phyloP scores from a whole-genome alignment of 805 yeast species.

The Torulaspora indica region DNA sequence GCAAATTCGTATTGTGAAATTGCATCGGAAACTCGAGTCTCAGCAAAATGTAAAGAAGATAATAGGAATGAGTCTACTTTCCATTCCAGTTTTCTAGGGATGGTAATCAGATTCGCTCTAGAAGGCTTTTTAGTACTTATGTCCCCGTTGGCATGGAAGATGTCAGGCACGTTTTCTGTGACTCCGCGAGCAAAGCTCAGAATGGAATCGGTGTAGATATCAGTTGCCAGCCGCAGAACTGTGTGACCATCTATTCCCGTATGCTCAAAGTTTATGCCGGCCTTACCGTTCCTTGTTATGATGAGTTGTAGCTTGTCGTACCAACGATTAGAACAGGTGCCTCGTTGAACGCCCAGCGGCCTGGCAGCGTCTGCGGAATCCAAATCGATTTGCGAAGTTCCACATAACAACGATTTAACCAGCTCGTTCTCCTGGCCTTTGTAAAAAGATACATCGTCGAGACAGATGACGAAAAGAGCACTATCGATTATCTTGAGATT shows the following conservation, averaged over 20 bases:
- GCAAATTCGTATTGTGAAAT: conserved; percentile 87
- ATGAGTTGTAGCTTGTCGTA: conserved; percentile 87
- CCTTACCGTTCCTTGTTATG: conserved; percentile 82
- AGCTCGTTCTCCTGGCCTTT: conserved; percentile 53
- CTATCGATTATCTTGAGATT: conserved; percentile 72
- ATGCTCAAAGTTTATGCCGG: conserved; percentile 90
- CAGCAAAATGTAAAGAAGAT: conserved; percentile 81
- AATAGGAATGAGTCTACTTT: conserved; percentile 71
- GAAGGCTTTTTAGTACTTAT: neutral
- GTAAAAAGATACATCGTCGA: conserved; percentile 61
- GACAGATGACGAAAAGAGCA: conserved; percentile 75
- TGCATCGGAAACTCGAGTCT: conserved; percentile 79
- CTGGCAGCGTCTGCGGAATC: conserved; percentile 16
- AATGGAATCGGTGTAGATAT: conserved; percentile 87
- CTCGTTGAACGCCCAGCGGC: conserved; percentile 71
- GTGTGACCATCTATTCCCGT: conserved; percentile 97
- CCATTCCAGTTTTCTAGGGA: conserved; percentile 89
- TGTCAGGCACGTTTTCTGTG: conserved; percentile 49
- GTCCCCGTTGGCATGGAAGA: conserved; percentile 21
- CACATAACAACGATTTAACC: conserved; percentile 83
- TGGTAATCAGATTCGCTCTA: conserved; percentile 47
- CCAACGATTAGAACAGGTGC: conserved; percentile 94
- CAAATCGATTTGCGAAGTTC: conserved; percentile 68
- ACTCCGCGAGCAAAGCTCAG: conserved; percentile 79
- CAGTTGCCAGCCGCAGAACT: conserved; percentile 79